These are phyloP conservation scores for Gonium pectorale DNA, from an alignment of 139 green algal genomes.

Conservation along the genomic window DNA sequence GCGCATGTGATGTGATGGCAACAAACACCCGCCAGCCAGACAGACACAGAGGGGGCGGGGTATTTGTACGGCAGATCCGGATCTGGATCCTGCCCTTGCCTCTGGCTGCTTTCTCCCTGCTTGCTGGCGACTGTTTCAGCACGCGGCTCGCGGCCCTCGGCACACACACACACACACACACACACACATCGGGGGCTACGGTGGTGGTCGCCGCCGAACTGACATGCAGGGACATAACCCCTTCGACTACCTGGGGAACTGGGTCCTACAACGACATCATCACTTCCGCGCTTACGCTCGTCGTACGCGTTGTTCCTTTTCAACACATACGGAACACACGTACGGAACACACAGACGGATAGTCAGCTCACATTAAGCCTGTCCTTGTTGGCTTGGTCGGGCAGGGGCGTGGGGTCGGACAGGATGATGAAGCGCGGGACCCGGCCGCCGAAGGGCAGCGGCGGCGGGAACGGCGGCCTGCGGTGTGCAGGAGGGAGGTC, in stretches of 20 bases:
- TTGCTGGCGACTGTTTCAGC: no score
- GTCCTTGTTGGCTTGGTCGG: not conserved
- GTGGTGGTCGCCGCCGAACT: not conserved
- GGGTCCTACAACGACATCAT: no score
- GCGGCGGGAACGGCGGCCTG: not conserved
- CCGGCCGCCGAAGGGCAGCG: not conserved
- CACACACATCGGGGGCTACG: not conserved
- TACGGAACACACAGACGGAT: no score
- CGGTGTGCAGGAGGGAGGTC: not conserved
- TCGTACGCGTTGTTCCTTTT: not conserved
- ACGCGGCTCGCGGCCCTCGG: no score
- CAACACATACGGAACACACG: not conserved
- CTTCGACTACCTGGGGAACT: no score
- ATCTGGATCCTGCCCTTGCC: no score
- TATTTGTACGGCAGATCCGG: no score
- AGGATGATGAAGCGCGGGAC: not conserved
- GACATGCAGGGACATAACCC: no score
- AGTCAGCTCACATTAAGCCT: not conserved
- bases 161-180: no score
- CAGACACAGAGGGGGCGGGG: no score
- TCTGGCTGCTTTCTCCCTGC: no score
- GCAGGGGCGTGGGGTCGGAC: not conserved
- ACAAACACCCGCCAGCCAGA: not conserved
- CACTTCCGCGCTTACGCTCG: not conserved
- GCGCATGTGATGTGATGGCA: not conserved